Base-by-base conservation (phyloP, 2,329 filamentous ascomycete genomes). In the Hymenoscyphus albidus region DNA sequence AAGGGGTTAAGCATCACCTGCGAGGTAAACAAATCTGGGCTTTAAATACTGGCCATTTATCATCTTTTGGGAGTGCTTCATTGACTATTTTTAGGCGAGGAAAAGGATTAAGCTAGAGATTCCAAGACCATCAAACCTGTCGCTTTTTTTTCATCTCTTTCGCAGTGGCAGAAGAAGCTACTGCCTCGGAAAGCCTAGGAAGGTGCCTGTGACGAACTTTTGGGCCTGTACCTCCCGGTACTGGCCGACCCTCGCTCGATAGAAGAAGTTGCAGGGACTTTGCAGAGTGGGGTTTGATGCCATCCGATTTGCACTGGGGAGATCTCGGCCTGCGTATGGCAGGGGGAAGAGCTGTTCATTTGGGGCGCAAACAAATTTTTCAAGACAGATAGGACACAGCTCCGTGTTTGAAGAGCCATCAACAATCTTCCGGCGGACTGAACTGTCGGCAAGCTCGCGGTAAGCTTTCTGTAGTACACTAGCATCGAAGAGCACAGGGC, bases 351-450 rank as follows among this genome's bases (percentile, higher is more conserved):
- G 48, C 58, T 61, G 62, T 64, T 64, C 31, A 64, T 61, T 64
- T 61, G 51, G 58, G n/a, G 48, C 62, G 62, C 58, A 64, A 64
- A 64, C 58, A 56, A 64, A 61, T 64, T n/a, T n/a, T n/a, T n/a
- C n/a, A n/a, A n/a, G n/a, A n/a, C n/a, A n/a, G n/a, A n/a, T n/a
- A n/a, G n/a, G n/a, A n/a, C n/a, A n/a, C n/a, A n/a, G n/a, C n/a
- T n/a, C n/a, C n/a, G n/a, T n/a, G n/a, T n/a, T n/a, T n/a, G n/a
- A n/a, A n/a, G n/a, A n/a, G n/a, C n/a, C n/a, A n/a, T n/a, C n/a
- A n/a, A n/a, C n/a, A n/a, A n/a, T n/a, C n/a, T n/a, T n/a, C n/a
- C n/a, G n/a, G n/a, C n/a, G n/a, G n/a, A n/a, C n/a, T n/a, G n/a
- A n/a, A n/a, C n/a, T n/a, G n/a, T n/a, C n/a, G n/a, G n/a, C n/a